Percentiles rank a stretch among this genome's conserved stretches.
Conservation (phyloP, 306 rosid genomes). For the Geum urbanum region DNA sequence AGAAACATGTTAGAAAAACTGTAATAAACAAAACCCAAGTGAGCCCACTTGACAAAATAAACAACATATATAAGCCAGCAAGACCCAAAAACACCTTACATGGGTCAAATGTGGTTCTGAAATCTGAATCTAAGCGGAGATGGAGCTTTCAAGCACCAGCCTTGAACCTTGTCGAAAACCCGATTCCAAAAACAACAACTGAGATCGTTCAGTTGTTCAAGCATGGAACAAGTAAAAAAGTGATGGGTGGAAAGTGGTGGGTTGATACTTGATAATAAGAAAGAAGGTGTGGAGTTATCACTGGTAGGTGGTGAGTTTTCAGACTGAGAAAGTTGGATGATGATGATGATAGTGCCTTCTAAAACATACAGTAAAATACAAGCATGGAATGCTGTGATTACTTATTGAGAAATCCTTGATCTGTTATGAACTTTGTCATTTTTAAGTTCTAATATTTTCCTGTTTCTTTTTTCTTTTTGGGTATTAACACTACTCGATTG, state of each 20-base stretch:
- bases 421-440: slow-evolving; percentile 34
- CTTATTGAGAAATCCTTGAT: slow-evolving; percentile 33
- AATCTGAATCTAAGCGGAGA: slow-evolving; percentile 61
- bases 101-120: slow-evolving; percentile 37
- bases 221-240: slow-evolving; percentile 24
- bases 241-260: slow-evolving; percentile 24
- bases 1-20: slow-evolving; percentile 18
- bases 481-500: background rate
- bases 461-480: background rate
- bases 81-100: slow-evolving; percentile 5
- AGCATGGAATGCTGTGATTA: slow-evolving; percentile 34
- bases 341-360: slow-evolving; percentile 19
- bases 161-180: slow-evolving; percentile 27
- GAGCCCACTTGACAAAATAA: slow-evolving; percentile 26
- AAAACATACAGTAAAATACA: slow-evolving; percentile 49
- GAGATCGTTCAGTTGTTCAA: slow-evolving; percentile 21
- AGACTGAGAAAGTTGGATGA: slow-evolving; percentile 19
- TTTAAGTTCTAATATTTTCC: background rate
- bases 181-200: slow-evolving; percentile 25
- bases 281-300: slow-evolving; percentile 75
- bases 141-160: slow-evolving; percentile 55
- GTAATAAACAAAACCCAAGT: slow-evolving; percentile 13
- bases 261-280: slow-evolving; percentile 26
- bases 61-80: slow-evolving; percentile 24
- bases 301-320: slow-evolving; percentile 55